A percentile compares a stretch with the other conserved stretches of the same genome.
Evolutionary conservation across 202 grass and related monocot genomes (phyloP).

Genomic region (Schoenoplectus triqueter): DNA sequence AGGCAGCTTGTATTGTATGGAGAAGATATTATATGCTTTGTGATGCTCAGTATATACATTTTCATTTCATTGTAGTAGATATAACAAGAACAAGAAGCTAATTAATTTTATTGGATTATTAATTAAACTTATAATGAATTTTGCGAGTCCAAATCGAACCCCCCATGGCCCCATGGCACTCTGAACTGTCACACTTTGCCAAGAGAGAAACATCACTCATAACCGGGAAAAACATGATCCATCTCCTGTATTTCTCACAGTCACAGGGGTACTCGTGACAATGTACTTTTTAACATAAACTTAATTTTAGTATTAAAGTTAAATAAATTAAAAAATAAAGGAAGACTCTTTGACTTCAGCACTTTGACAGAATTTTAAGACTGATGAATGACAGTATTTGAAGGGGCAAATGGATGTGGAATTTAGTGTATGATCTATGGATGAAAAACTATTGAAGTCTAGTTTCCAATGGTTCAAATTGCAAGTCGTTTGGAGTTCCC

Average conservation of each 20-base stretch:
- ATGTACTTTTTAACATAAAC: conserved; percentile 15
- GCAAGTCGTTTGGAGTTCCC: no score
- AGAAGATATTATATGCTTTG: not conserved
- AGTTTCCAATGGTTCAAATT: no score
- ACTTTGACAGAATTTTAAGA: no score
- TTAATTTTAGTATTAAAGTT: no score
- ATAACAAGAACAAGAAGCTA: not conserved
- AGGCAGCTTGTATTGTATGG: not conserved
- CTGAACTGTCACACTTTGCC: not conserved
- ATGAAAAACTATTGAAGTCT: no score
- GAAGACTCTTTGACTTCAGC: no score
- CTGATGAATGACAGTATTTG: no score
- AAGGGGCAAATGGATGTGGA: no score
- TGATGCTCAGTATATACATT: not conserved
- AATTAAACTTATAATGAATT: not conserved
- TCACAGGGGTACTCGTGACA: not conserved
- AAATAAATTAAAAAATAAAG: no score
- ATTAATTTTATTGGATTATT: not conserved
- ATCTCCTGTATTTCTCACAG: not conserved
- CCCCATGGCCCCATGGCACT: not conserved
- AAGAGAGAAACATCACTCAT: conserved; percentile 1
- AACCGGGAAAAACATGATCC: conserved; percentile 3
- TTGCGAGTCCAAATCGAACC: not conserved
- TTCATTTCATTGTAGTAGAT: not conserved
- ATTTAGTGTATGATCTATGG: no score